Evolutionary conservation across 2,329 filamentous ascomycete genomes (phyloP), one percentile per base, ranked within the genome.

Genomic region (Aspergillus latus): DNA sequence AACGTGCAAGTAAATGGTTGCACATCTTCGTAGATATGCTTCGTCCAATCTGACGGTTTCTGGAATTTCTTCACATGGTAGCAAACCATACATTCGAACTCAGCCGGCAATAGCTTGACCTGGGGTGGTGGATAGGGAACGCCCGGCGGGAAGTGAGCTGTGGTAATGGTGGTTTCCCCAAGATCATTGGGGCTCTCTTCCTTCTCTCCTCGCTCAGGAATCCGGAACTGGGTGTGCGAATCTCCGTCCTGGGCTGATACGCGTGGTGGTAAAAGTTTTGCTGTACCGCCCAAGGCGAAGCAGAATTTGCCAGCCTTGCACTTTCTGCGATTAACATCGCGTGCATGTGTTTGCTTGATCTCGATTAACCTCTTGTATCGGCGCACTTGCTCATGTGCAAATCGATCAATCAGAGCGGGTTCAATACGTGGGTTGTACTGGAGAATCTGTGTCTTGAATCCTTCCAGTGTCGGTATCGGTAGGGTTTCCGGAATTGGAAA

Each of bases 11-110:
- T 95, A 64, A 96, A 96, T 0, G 92, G 92, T 69, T 94, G 89
- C 1, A 96, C 85, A 69, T 97, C 92, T 73, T 96, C 92, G 65
- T 96, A 90, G 0, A 97, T 90, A 68, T 97, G 92, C 71, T 97
- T 96, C 1, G 92, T 96, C 92, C 92, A 97, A 73, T 97, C 92
- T 0, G 92, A 96, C 13, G 92, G 92, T 72, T 96, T 96, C 65
- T 87, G 84, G 65, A 94, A 92, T 66, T 86, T 90, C 78, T 94
- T 96, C 51, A 86, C 82, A 64, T 87, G 85, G 76, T 90, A 96
- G 75, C 92, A 96, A 21, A 96, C 78, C 37, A 89, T 88, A 64
- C 92, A 97, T 76, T 97, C 92, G 59, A 96, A 93, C 67, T 93
- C 87, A 3, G 92, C 90, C 0, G 92, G 92, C 5, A 97, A 80